Evolutionary conservation across 306 rosid genomes (phyloP).

Genomic region (Dalbergia cochinchinensis): DNA sequence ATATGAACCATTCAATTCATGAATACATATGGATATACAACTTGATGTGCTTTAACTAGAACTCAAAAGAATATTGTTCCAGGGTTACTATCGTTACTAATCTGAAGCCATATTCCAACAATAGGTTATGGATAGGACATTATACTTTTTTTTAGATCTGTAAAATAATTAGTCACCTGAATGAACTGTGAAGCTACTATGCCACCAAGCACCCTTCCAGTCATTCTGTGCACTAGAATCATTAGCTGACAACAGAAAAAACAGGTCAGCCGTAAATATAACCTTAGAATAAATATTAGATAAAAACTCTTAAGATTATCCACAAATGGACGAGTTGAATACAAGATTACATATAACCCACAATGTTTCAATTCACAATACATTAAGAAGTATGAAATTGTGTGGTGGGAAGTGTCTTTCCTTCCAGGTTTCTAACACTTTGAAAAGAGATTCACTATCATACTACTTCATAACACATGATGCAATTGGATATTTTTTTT

Average conservation of each 20-base stretch:
- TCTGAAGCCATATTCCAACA: slow-evolving; percentile 38
- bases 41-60: slow-evolving; percentile 13
- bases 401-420: slow-evolving; percentile 13
- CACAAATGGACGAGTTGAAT: slow-evolving; percentile 9
- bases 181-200: slow-evolving; percentile 79
- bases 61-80: slow-evolving; percentile 29
- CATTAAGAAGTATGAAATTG: slow-evolving; percentile 1
- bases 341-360: slow-evolving; percentile 29
- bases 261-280: slow-evolving; percentile 30
- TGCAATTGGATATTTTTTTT: slow-evolving; percentile 3
- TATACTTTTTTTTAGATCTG: not conserved
- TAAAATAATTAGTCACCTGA: slow-evolving; percentile 67
- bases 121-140: slow-evolving; percentile 8
- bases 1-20: slow-evolving; percentile 25
- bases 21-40: slow-evolving; percentile 12
- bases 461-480: slow-evolving; percentile 16
- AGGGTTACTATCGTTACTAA: slow-evolving; percentile 16
- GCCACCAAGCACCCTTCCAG: slow-evolving; percentile 99
- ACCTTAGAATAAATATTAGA: slow-evolving; percentile 21
- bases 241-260: slow-evolving; percentile 64
- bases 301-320: slow-evolving; percentile 11
- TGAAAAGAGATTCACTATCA: slow-evolving; percentile 27
- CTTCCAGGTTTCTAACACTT: slow-evolving; percentile 33
- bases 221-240: slow-evolving; percentile 90
- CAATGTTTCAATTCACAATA: slow-evolving; percentile 15